A percentile compares a stretch with the other conserved stretches of the same genome.
phyloP scores from a whole-genome alignment of 164 flowering plant species.

The Stephania cephalantha region DNA sequence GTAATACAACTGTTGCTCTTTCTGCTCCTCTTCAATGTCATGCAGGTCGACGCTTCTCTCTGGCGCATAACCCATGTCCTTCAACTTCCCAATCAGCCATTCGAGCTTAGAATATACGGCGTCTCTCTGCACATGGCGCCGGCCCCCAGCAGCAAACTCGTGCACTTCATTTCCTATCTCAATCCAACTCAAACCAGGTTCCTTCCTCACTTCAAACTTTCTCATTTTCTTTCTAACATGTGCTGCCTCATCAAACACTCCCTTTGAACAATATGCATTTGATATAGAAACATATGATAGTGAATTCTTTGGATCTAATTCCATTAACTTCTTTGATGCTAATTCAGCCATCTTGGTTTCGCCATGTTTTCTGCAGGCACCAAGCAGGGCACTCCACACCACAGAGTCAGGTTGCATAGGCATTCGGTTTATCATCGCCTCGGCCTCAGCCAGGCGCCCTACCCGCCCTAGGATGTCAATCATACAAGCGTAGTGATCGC shows the following conservation, averaged over 20 bases:
- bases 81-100: constrained; percentile 33
- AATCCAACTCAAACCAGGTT: constrained; percentile 82
- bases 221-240: constrained; percentile 51
- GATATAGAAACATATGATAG: constrained; percentile 59
- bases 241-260: constrained; percentile 45
- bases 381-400: constrained; percentile 73
- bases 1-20: constrained; percentile 53
- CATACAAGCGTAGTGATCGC: constrained; percentile 77
- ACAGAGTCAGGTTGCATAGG: constrained; percentile 67
- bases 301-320: constrained; percentile 56
- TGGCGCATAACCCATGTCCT: constrained; percentile 60
- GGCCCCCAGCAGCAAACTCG: constrained; percentile 75
- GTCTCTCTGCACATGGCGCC: constrained; percentile 38
- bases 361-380: constrained; percentile 66
- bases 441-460: constrained; percentile 51
- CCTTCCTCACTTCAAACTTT: constrained; percentile 46
- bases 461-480: constrained; percentile 70
- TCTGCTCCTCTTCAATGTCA: constrained; percentile 64
- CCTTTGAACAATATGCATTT: constrained; percentile 49
- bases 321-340: constrained; percentile 46
- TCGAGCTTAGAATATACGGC: constrained; percentile 34
- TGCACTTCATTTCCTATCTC: constrained; percentile 53
- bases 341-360: constrained; percentile 43
- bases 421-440: constrained; percentile 43
- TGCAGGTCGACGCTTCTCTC: constrained; percentile 48